These are phyloP conservation scores for Nannizziopsis barbatae DNA, from an alignment of 2,329 filamentous ascomycete species.

Conservation along the genomic window DNA sequence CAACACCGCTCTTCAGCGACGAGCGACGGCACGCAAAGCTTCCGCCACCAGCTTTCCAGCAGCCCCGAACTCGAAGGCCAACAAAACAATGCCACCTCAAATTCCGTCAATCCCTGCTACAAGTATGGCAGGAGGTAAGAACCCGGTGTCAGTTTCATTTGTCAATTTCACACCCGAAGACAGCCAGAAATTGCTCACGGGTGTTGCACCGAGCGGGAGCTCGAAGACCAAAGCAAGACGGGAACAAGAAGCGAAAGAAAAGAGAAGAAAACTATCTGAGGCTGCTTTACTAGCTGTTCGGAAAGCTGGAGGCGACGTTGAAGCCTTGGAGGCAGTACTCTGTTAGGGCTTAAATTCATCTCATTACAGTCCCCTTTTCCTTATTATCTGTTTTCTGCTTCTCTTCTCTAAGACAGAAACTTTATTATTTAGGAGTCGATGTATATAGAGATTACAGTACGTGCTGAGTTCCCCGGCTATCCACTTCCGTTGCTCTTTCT, in stretches of 20 bases:
- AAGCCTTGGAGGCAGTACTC: conserved; percentile 33
- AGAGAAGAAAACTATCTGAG: conserved; percentile 43
- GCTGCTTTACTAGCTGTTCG: conserved; percentile 35
- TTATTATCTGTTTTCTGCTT: conserved; percentile 13
- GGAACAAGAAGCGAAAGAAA: conserved; percentile 77
- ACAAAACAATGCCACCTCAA: conserved; percentile 16
- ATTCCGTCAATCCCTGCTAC: neutral
- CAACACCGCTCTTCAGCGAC: conserved; percentile 24
- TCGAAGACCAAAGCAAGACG: conserved; percentile 89
- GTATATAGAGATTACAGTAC: conserved; percentile 5
- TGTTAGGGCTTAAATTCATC: conserved; percentile 20
- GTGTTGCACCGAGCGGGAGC: conserved; percentile 82
- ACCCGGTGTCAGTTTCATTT: conserved; percentile 44
- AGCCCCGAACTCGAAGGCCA: conserved; percentile 21
- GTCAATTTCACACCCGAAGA: conserved; percentile 86
- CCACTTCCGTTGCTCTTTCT: neutral
- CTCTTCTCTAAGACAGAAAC: conserved; percentile 16
- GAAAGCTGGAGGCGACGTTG: conserved; percentile 37
- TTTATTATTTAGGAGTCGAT: conserved; percentile 10
- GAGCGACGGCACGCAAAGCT: conserved; percentile 32
- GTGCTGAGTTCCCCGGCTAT: neutral
- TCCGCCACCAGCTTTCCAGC: conserved; percentile 21
- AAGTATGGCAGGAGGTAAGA: conserved; percentile 7
- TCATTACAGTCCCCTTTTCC: neutral
- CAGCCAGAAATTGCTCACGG: conserved; percentile 65